phyloP scores from a whole-genome alignment of 2,329 filamentous ascomycete genomes.

The Apiospora pterosperma region DNA sequence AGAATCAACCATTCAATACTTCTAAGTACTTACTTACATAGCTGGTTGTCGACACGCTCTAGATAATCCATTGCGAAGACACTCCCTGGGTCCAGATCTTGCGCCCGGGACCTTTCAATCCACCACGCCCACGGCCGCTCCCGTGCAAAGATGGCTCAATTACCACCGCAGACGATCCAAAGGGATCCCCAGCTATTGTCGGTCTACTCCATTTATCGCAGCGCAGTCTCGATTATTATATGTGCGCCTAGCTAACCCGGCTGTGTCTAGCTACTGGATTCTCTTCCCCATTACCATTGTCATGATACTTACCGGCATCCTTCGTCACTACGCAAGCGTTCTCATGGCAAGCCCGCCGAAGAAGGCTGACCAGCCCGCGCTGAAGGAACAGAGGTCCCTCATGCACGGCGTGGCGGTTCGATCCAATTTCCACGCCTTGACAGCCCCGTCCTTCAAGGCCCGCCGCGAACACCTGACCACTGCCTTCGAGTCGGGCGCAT shows the following conservation, averaged over 20 bases:
- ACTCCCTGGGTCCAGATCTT: neutral
- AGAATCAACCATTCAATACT: neutral
- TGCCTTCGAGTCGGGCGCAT: constrained; percentile 81
- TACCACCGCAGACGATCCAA: constrained; percentile 91
- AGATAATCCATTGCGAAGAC: neutral
- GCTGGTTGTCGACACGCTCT: neutral
- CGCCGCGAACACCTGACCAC: constrained; percentile 79
- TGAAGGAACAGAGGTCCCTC: constrained; percentile 84
- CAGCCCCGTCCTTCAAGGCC: constrained; percentile 70
- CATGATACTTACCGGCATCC: constrained; percentile 94
- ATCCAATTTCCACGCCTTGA: constrained; percentile 76
- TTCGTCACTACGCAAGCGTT: constrained; percentile 95
- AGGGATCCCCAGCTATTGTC: constrained; percentile 98
- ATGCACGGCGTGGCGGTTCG: constrained; percentile 82
- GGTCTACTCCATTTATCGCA: constrained; percentile 27
- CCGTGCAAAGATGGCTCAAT: constrained; percentile 66
- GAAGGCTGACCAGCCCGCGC: constrained; percentile 68
- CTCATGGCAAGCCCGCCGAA: constrained; percentile 85
- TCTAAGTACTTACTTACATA: too few species aligned
- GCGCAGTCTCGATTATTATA: neutral
- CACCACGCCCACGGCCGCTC: neutral
- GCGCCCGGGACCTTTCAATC: neutral
- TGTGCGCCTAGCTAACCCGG: neutral
- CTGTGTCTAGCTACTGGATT: constrained; percentile 87
- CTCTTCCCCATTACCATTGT: constrained; percentile 94